A percentile compares a stretch with the other conserved stretches of the same genome.
phyloP scores from a whole-genome alignment of 2,329 filamentous ascomycete genomes.

The Cytospora piceae region DNA sequence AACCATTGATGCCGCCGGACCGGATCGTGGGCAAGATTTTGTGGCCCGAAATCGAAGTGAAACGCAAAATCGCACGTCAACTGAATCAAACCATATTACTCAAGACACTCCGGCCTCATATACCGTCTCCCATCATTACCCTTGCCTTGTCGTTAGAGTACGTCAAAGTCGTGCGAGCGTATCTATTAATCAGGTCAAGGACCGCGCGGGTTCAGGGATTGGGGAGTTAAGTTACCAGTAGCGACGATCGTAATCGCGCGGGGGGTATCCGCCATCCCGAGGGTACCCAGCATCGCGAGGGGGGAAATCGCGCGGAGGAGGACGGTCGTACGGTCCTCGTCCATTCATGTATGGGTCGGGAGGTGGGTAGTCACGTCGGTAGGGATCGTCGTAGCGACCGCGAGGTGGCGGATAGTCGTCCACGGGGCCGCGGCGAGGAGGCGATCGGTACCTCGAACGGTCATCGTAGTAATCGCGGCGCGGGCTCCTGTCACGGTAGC shows the following conservation, averaged over 20 bases:
- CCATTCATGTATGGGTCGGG: conserved; percentile 64
- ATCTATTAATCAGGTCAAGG: conserved; percentile 33
- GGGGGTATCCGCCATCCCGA: conserved; percentile 52
- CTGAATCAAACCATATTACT: conserved; percentile 14
- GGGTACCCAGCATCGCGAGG: conserved; percentile 56
- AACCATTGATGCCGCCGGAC: background rate
- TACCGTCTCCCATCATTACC: conserved; percentile 22
- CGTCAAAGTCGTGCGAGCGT: conserved; percentile 15
- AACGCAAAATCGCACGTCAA: background rate
- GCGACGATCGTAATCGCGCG: conserved; percentile 49
- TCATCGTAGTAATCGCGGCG: conserved; percentile 89
- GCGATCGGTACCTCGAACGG: conserved; percentile 73
- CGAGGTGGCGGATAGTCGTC: conserved; percentile 76
- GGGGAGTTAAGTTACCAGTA: conserved; percentile 49
- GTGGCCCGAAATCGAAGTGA: background rate
- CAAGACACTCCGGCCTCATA: background rate
- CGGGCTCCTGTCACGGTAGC: conserved; percentile 87
- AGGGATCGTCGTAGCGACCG: conserved; percentile 76
- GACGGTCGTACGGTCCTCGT: conserved; percentile 60
- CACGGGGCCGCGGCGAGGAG: conserved; percentile 72
- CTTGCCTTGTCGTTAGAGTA: conserved; percentile 21
- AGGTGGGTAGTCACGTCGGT: conserved; percentile 70
- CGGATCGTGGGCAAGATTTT: background rate
- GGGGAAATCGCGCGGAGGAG: conserved; percentile 53
- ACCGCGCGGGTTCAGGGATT: conserved; percentile 31